Evolutionary conservation across 169 alveolate genomes (phyloP).

Genomic region (Eimeria maxima): DNA sequence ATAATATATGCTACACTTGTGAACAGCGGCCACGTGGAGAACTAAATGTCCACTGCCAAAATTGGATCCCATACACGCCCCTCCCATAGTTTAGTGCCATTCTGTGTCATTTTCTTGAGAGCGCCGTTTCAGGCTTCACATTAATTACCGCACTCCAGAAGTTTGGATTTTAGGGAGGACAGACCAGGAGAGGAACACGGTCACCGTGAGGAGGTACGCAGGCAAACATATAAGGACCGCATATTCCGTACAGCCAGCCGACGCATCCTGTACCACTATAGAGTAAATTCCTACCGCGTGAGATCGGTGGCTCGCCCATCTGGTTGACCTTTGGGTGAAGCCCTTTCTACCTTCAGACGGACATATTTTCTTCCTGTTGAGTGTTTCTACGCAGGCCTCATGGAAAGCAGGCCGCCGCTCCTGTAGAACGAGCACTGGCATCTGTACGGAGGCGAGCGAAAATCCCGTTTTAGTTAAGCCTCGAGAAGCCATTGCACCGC

Average conservation of each 20-base stretch:
- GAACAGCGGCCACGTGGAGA: background rate
- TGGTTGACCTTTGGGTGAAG: background rate
- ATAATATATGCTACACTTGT: background rate
- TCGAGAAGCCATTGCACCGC: background rate
- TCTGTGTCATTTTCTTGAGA: background rate
- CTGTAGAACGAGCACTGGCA: conserved; percentile 25
- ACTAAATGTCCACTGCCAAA: background rate
- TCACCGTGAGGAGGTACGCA: conserved; percentile 59
- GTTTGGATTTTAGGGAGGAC: conserved; percentile 49
- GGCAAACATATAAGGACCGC: background rate
- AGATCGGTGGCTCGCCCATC: background rate
- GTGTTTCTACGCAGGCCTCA: conserved; percentile 3
- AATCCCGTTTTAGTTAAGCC: conserved; percentile 23
- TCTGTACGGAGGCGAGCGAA: conserved; percentile 54
- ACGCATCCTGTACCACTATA: background rate
- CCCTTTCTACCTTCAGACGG: background rate
- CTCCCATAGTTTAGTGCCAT: background rate
- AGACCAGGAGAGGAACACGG: conserved; percentile 67
- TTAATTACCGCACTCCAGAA: conserved; percentile 38
- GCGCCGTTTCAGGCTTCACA: conserved; percentile 5
- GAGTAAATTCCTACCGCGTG: background rate
- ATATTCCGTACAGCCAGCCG: too few species aligned
- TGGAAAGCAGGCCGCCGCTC: conserved; percentile 29
- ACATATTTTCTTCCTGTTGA: background rate
- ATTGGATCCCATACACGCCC: background rate